phyloP scores from a whole-genome alignment of 768 basidiomycete genomes.

The Gymnopilus dilepis region DNA sequence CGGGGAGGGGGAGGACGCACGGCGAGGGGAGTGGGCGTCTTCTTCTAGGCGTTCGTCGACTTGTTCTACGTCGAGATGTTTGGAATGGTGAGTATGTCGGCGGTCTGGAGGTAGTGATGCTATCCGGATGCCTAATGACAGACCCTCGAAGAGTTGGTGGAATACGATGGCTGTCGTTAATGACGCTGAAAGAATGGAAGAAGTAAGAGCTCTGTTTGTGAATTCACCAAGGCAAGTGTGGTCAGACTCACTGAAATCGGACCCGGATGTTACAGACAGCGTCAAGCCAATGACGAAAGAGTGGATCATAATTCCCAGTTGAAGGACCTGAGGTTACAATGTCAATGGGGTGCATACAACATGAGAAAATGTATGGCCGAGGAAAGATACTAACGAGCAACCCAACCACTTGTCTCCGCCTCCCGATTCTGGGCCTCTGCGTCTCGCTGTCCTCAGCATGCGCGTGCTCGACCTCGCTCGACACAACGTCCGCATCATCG shows the following conservation, averaged over 20 bases:
- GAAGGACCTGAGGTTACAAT: slow-evolving; percentile 83
- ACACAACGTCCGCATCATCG: not conserved
- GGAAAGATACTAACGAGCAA: slow-evolving; percentile 57
- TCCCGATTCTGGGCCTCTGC: slow-evolving; percentile 42
- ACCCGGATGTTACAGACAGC: slow-evolving; percentile 67
- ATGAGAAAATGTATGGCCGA: too few relatives aligned
- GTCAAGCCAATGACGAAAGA: slow-evolving; percentile 83
- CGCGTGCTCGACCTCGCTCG: slow-evolving; percentile 21
- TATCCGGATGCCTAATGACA: slow-evolving; percentile 83
- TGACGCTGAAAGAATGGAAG: slow-evolving; percentile 50
- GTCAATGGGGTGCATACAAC: too few relatives aligned
- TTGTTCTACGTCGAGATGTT: slow-evolving; percentile 1
- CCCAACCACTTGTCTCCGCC: slow-evolving; percentile 72
- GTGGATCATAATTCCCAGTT: slow-evolving; percentile 87
- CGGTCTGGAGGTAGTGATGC: slow-evolving; percentile 61
- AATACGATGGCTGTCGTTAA: slow-evolving; percentile 78
- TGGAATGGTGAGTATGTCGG: not conserved
- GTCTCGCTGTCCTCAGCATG: slow-evolving; percentile 4
- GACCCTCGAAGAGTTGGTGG: slow-evolving; percentile 85
- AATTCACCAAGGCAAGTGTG: not conserved
- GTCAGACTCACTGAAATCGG: slow-evolving; percentile 67
- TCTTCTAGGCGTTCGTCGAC: not conserved
- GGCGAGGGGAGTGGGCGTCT: not conserved
- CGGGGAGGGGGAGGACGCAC: too few relatives aligned
- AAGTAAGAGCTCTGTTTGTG: not conserved